Evolutionary conservation across 1,284 basidiomycete genomes (phyloP).

Genomic region (Pseudozyma pruni): DNA sequence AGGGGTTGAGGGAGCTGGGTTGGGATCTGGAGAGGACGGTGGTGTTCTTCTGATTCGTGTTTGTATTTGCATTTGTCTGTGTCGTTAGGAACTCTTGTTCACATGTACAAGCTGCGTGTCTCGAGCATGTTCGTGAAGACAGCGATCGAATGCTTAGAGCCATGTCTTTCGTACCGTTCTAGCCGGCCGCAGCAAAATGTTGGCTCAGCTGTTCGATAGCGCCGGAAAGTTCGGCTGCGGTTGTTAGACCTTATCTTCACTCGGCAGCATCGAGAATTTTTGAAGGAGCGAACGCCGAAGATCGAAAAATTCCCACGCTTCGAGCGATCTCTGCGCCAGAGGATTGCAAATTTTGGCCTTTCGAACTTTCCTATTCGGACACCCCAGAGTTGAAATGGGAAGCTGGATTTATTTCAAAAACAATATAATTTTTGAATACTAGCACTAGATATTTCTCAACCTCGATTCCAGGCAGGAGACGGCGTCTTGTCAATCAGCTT

Average conservation of each 20-base stretch:
- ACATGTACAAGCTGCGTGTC: too few species aligned
- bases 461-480: too few species aligned
- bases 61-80: not conserved
- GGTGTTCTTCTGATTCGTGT: constrained; percentile 53
- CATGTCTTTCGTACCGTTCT: too few species aligned
- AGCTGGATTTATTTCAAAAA: not conserved
- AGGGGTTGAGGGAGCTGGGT: constrained; percentile 48
- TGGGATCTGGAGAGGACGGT: constrained; percentile 59
- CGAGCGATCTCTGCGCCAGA: too few species aligned
- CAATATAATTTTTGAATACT: too few species aligned
- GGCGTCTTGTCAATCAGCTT: too few species aligned
- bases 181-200: too few species aligned
- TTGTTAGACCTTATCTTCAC: constrained; percentile 10
- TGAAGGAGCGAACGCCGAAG: too few species aligned
- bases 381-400: not conserved
- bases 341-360: not conserved
- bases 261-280: too few species aligned
- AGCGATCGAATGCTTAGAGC: too few species aligned
- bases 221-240: not conserved
- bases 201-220: not conserved
- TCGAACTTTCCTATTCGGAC: not conserved
- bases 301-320: constrained; percentile 37
- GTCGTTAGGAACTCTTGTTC: too few species aligned
- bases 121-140: not conserved
- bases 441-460: too few species aligned